Evolutionary conservation across 2,329 filamentous ascomycete species (phyloP).

Genomic region (Ophiocordyceps unilateralis): DNA sequence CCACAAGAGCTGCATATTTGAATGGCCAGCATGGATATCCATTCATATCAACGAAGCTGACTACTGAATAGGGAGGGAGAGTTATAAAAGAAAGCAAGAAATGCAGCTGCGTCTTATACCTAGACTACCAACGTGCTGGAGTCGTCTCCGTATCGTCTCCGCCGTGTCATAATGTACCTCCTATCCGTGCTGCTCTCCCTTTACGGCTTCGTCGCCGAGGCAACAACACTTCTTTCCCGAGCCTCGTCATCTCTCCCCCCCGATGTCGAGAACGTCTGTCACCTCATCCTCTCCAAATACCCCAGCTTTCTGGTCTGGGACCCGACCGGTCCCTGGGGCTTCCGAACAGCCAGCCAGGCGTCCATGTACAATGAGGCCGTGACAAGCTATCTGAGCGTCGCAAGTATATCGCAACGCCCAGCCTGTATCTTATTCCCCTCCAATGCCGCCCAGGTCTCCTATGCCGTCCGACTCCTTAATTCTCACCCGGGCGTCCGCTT

Average conservation of each 20-base stretch:
- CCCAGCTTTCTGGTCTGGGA: slow-evolving; percentile 6
- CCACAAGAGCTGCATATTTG: too few relatives aligned
- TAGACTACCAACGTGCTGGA: too few relatives aligned
- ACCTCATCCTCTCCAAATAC: slow-evolving; percentile 2
- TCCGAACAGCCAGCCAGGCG: background rate
- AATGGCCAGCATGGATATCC: too few relatives aligned
- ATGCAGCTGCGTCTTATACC: too few relatives aligned
- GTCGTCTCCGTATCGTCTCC: too few relatives aligned
- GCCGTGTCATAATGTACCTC: too few relatives aligned
- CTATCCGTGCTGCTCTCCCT: background rate
- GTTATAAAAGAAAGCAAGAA: too few relatives aligned
- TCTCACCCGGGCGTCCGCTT: slow-evolving; percentile 27
- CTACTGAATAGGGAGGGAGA: too few relatives aligned
- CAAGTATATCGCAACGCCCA: slow-evolving; percentile 2
- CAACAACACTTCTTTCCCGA: background rate
- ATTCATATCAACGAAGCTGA: too few relatives aligned
- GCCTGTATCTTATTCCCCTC: slow-evolving; percentile 29
- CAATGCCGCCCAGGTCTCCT: slow-evolving; percentile 31
- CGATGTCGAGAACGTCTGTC: slow-evolving; percentile 5
- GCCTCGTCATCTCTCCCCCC: background rate
- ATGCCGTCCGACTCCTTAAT: slow-evolving; percentile 31
- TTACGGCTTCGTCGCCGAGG: background rate
- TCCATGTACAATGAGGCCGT: slow-evolving; percentile 3
- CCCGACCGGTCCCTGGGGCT: slow-evolving; percentile 2
- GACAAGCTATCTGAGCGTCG: slow-evolving; percentile 6